Conservation (phyloP, 257 asterid genomes). For the Nyctanthes arbortristis region DNA sequence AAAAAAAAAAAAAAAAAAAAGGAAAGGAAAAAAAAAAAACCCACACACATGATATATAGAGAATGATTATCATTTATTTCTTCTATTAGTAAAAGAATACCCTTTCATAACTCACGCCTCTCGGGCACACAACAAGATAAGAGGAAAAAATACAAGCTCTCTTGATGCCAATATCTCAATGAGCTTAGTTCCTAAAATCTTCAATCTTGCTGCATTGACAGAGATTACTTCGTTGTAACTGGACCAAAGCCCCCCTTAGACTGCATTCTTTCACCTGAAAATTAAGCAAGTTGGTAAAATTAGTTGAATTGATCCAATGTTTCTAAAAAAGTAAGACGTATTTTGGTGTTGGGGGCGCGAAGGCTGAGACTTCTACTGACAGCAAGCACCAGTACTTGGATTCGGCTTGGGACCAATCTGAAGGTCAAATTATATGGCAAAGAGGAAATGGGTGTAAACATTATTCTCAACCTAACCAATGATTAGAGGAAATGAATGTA, state of each 20-base stretch:
- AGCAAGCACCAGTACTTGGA: too few relatives aligned
- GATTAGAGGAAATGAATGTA: not conserved
- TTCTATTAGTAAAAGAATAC: not conserved
- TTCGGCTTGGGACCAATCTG: too few relatives aligned
- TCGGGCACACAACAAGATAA: not conserved
- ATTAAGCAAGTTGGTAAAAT: too few relatives aligned
- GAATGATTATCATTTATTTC: not conserved
- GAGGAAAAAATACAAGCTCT: not conserved
- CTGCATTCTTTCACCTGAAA: conserved; percentile 52
- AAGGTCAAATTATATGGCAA: too few relatives aligned
- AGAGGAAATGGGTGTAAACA: too few relatives aligned
- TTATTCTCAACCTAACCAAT: too few relatives aligned
- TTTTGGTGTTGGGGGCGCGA: too few relatives aligned
- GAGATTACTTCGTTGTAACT: conserved; percentile 10
- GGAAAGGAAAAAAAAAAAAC: too few relatives aligned
- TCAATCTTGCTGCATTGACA: conserved; percentile 19
- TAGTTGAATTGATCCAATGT: too few relatives aligned
- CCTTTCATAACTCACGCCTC: not conserved
- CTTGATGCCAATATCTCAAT: conserved; percentile 1
- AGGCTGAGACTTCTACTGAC: too few relatives aligned
- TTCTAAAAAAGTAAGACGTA: too few relatives aligned
- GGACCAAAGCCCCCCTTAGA: conserved; percentile 32
- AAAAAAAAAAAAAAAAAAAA: too few relatives aligned
- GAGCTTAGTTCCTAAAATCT: not conserved
- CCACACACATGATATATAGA: not conserved